A percentile compares a stretch with the other conserved stretches of the same genome.
Conservation (phyloP, 352 stramenopile genomes). For the Phytopythium aichiense region DNA sequence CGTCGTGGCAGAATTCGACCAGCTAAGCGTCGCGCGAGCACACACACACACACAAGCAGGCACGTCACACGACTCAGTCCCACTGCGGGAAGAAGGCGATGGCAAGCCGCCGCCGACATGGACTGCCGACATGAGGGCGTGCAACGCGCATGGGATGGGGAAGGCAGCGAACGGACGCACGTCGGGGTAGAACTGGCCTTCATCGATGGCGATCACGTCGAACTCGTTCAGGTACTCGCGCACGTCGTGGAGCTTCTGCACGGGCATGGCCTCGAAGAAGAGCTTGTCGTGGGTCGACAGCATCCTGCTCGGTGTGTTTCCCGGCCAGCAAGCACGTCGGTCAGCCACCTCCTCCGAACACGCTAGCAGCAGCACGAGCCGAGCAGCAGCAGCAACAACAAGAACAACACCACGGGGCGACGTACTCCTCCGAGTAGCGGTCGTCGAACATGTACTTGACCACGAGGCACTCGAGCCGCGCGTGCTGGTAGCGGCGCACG, state of each 20-base stretch:
- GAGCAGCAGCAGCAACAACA: background rate
- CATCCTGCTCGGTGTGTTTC: constrained; percentile 25
- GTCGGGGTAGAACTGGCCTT: constrained; percentile 85
- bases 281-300: constrained; percentile 78
- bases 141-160: background rate
- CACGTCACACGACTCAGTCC: constrained; percentile 8
- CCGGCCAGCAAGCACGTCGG: background rate
- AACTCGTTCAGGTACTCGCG: constrained; percentile 52
- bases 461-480: constrained; percentile 73
- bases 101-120: constrained; percentile 3
- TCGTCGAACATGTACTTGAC: constrained; percentile 81
- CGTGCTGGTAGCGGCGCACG: constrained; percentile 76
- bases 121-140: background rate
- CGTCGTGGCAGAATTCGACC: constrained; percentile 71
- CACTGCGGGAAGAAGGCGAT: constrained; percentile 6
- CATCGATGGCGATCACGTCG: constrained; percentile 85
- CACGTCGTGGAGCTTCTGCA: constrained; percentile 54
- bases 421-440: constrained; percentile 70
- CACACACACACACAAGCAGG: constrained; percentile 1
- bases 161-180: constrained; percentile 18
- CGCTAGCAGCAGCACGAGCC: background rate
- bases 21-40: constrained; percentile 29
- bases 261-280: constrained; percentile 59
- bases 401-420: constrained; percentile 3
- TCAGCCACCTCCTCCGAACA: background rate